Base-by-base conservation (phyloP, 2,329 filamentous ascomycete species). In the Fragosphaeria purpurea region DNA sequence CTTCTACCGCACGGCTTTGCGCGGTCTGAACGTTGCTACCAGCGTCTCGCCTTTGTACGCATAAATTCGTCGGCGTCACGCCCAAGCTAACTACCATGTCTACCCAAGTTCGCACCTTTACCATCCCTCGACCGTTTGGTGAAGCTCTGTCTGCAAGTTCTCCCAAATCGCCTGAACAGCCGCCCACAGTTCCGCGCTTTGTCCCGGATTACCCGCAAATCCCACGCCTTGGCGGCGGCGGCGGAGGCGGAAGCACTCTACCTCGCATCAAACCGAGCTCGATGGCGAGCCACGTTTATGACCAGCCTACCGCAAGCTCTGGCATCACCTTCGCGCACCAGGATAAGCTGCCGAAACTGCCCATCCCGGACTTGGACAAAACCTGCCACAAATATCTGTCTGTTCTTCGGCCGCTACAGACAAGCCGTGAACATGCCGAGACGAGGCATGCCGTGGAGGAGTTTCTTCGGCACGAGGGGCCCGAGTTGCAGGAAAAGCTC, bases 241-340 rank as follows among this genome's bases (percentile, higher is more conserved):
- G 48, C 33, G 43, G 54, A 11, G 44, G 11, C 6, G 49, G 48
- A 37, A 53, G 47, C 44, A 55, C 51, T 7, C 51, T 53, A 10
- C 44, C 55, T 11, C 45, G 49, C 34, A 56, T 58, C 48, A 56
- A 53, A 46, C 55, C 56, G 12, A 57, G 50, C 48, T 48, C 47
- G 13, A 57, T 55, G 54, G 49, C 50, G 3, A 31, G 42, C 38
- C 32, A 70, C 7, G 72, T 70, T 50, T 62, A 73, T 48, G 73
- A 80, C 50, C 66, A 77, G 61, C 66, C 73, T 51, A 76, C 79
- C 58, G 39, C 30, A 10, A 76, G 78, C 58, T 85, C 80, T 6
- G 84, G 89, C 48, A 82, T 95, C 63, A 97, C 93, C 0, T 98
- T 93, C 68, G 85, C 89, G 35, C 77, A 83, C 52, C 91, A 98